Evolutionary conservation across 1,284 basidiomycete species (phyloP).

Genomic region (Apiotrichum gracile): DNA sequence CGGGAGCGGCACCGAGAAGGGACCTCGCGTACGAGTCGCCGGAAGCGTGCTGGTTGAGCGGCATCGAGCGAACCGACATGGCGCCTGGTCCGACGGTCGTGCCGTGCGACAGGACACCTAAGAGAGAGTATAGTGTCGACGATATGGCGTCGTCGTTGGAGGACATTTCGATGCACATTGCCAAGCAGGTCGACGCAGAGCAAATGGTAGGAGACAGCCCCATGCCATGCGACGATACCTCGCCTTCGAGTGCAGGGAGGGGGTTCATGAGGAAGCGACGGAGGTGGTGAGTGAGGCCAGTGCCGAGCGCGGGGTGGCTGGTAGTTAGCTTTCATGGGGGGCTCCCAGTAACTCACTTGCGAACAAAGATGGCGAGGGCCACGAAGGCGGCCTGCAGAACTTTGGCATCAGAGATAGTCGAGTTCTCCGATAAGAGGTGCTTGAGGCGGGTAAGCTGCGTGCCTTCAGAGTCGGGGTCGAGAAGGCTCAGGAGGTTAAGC

Average conservation of each 20-base stretch:
- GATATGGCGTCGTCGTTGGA: slow-evolving; percentile 85
- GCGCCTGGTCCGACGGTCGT: slow-evolving; percentile 19
- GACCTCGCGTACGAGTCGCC: slow-evolving; percentile 4
- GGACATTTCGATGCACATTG: slow-evolving; percentile 81
- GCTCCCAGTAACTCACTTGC: slow-evolving; percentile 55
- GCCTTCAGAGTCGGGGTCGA: slow-evolving; percentile 62
- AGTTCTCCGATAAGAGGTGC: slow-evolving; percentile 70
- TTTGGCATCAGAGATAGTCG: slow-evolving; percentile 66
- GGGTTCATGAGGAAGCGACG: slow-evolving; percentile 85
- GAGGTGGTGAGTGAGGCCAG: slow-evolving; percentile 70
- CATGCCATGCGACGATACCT: slow-evolving; percentile 53
- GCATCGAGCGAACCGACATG: slow-evolving; percentile 23
- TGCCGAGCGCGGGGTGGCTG: slow-evolving; percentile 74
- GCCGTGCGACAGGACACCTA: slow-evolving; percentile 81
- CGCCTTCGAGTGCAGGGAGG: slow-evolving; percentile 77
- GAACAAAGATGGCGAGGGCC: slow-evolving; percentile 53
- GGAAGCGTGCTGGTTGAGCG: slow-evolving; percentile 1
- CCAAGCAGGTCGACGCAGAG: slow-evolving; percentile 82
- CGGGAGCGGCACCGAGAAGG: background rate
- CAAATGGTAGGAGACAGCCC: slow-evolving; percentile 59
- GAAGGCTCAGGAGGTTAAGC: slow-evolving; percentile 74
- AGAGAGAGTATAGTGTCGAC: slow-evolving; percentile 91
- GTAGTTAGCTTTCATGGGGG: background rate
- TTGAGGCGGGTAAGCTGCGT: slow-evolving; percentile 66
- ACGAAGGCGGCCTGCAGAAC: slow-evolving; percentile 40